Conservation (phyloP, 1,284 basidiomycete species). For the Ganoderma multipileum region DNA sequence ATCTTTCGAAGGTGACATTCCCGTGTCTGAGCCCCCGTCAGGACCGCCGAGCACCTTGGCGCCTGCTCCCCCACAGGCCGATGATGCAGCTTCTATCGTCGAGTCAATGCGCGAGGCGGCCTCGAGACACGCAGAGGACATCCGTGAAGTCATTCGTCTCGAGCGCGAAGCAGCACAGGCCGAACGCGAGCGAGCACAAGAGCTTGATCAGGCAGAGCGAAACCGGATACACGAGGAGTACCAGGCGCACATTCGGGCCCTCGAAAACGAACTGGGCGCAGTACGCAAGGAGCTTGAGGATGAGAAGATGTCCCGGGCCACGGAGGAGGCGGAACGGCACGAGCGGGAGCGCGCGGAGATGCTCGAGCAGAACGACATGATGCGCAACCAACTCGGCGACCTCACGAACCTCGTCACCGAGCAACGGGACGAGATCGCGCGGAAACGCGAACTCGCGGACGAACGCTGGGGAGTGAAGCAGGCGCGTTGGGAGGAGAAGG, state of each 20-base stretch:
- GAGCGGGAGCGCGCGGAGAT: slow-evolving; percentile 63
- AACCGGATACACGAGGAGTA: slow-evolving; percentile 55
- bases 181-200: slow-evolving; percentile 57
- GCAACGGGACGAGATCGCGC: slow-evolving; percentile 60
- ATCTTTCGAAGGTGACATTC: not conserved
- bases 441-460: slow-evolving; percentile 63
- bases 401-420: slow-evolving; percentile 73
- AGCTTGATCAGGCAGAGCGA: slow-evolving; percentile 55
- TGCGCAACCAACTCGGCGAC: slow-evolving; percentile 66
- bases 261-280: slow-evolving; percentile 69
- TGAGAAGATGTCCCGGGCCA: slow-evolving; percentile 61
- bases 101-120: slow-evolving; percentile 57
- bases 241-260: slow-evolving; percentile 57
- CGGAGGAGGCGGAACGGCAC: slow-evolving; percentile 65
- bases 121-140: slow-evolving; percentile 58
- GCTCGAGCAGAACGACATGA: slow-evolving; percentile 61
- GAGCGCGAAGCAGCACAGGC: slow-evolving; percentile 59
- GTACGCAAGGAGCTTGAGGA: slow-evolving; percentile 59
- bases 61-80: not conserved
- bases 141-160: slow-evolving; percentile 61
- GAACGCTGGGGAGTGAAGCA: slow-evolving; percentile 65
- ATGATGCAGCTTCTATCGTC: slow-evolving; percentile 39
- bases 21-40: not conserved
- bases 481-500: slow-evolving; percentile 59
- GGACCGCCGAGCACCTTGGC: not conserved